phyloP scores from a whole-genome alignment of 805 yeast genomes.

The Debaryomyces hansenii region DNA sequence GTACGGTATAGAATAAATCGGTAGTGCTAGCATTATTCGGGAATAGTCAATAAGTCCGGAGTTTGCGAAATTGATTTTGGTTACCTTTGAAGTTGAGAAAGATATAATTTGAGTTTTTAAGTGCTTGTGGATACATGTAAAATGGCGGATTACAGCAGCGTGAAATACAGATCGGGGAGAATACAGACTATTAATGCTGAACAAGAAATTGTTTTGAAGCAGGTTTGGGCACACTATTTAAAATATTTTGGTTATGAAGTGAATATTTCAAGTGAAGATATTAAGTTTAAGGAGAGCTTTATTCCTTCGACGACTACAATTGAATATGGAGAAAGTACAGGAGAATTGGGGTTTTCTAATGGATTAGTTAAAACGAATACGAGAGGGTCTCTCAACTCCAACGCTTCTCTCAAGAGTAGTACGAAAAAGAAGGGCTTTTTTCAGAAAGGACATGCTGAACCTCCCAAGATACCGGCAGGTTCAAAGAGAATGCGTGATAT shows the following conservation, averaged over 20 bases:
- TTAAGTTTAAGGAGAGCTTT: conserved; percentile 28
- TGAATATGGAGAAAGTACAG: conserved; percentile 3
- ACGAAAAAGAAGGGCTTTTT: conserved; percentile 5
- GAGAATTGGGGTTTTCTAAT: background rate
- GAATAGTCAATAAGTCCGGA: no score
- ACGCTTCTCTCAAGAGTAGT: conserved; percentile 27
- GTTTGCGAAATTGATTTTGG: no score
- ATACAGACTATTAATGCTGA: conserved; percentile 43
- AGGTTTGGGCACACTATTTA: conserved; percentile 66
- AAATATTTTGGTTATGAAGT: conserved; percentile 56
- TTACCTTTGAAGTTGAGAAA: no score
- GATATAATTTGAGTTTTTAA: no score
- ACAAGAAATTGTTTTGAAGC: conserved; percentile 65
- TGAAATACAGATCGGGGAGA: conserved; percentile 23
- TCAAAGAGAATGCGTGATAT: conserved; percentile 28
- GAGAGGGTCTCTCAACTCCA: conserved; percentile 22
- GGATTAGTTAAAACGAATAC: conserved; percentile 22
- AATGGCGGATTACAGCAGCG: background rate
- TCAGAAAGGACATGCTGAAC: conserved; percentile 4
- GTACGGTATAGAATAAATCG: background rate
- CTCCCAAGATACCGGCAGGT: conserved; percentile 16
- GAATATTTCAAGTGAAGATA: conserved; percentile 25
- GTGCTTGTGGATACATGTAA: background rate
- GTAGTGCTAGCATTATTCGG: no score
- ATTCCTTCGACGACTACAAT: conserved; percentile 26